These are phyloP conservation scores for Globisporangium echinulatum DNA, from an alignment of 352 stramenopile genomes.

Conservation along the genomic window DNA sequence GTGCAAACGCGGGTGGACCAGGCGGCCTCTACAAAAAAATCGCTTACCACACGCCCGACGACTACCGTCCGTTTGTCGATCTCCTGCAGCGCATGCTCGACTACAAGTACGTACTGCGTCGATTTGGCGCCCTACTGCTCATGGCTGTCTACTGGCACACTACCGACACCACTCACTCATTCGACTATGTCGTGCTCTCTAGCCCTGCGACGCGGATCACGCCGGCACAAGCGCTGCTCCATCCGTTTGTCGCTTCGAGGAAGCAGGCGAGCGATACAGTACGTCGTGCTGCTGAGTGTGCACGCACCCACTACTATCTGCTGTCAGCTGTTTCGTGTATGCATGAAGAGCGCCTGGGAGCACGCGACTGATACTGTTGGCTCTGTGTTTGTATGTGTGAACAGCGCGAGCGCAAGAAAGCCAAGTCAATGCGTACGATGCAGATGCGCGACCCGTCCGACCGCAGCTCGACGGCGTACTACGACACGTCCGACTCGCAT, in stretches of 20 bases:
- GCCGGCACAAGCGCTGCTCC: slow-evolving; percentile 88
- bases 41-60: slow-evolving; percentile 63
- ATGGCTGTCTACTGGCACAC: background rate
- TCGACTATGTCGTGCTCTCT: background rate
- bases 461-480: slow-evolving; percentile 7
- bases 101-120: slow-evolving; percentile 75
- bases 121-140: too few species aligned
- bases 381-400: slow-evolving; percentile 10
- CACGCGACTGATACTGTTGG: background rate
- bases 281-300: background rate
- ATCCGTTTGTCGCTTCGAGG: slow-evolving; percentile 87
- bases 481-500: slow-evolving; percentile 15
- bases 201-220: slow-evolving; percentile 88
- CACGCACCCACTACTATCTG: too few species aligned
- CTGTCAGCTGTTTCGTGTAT: too few species aligned
- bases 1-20: slow-evolving; percentile 30
- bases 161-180: background rate
- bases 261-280: slow-evolving; percentile 34
- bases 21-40: slow-evolving; percentile 36
- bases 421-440: slow-evolving; percentile 41
- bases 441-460: slow-evolving; percentile 23
- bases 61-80: slow-evolving; percentile 93
- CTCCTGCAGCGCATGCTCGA: slow-evolving; percentile 93
- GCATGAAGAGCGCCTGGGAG: too few species aligned
- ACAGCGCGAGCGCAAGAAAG: slow-evolving; percentile 30